Evolutionary conservation across 768 basidiomycete genomes (phyloP).

Genomic region (Lactarius evosmus): DNA sequence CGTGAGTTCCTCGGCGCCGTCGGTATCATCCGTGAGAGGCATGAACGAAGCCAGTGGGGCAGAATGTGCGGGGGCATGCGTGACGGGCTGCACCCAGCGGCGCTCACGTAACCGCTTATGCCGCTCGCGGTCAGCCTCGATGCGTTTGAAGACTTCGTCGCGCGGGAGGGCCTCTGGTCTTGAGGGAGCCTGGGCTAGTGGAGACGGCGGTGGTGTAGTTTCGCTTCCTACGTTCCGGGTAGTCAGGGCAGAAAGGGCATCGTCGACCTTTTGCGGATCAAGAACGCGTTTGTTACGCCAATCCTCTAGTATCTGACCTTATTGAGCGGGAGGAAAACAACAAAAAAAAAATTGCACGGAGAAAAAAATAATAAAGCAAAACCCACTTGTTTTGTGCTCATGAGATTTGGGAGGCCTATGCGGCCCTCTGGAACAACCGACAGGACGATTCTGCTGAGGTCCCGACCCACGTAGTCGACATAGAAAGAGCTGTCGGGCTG

Average conservation of each 20-base stretch:
- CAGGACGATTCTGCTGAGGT: conserved; percentile 74
- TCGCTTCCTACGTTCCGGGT: conserved; percentile 39
- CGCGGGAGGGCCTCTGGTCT: conserved; percentile 35
- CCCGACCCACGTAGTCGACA: conserved; percentile 72
- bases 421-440: conserved; percentile 86
- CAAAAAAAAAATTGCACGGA: neutral
- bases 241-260: conserved; percentile 56
- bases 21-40: conserved; percentile 50
- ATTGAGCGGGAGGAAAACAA: neutral
- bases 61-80: conserved; percentile 45
- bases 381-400: conserved; percentile 81
- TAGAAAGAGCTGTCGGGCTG: conserved; percentile 53
- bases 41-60: conserved; percentile 57
- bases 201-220: conserved; percentile 27
- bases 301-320: conserved; percentile 76
- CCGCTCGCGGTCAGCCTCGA: conserved; percentile 89
- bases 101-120: conserved; percentile 89
- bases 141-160: conserved; percentile 75
- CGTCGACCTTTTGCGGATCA: conserved; percentile 74
- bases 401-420: conserved; percentile 82
- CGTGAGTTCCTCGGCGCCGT: conserved; percentile 57
- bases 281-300: conserved; percentile 86
- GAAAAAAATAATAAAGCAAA: neutral
- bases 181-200: conserved; percentile 26
- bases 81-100: conserved; percentile 83